Base-by-base conservation (phyloP, 108 stramenopile genomes). In the Conticribra weissflogii region DNA sequence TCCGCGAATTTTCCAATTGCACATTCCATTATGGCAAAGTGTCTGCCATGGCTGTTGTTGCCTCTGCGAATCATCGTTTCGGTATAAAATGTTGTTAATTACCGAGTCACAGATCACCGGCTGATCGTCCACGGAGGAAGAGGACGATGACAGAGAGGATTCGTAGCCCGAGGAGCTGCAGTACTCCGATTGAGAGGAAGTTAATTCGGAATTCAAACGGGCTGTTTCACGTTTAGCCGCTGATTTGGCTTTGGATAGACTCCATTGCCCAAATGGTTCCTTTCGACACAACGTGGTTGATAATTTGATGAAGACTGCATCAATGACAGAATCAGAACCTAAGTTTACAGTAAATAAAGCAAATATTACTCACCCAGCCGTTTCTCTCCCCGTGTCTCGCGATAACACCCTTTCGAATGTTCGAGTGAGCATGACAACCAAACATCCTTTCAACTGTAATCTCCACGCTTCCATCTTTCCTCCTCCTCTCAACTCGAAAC, bases 201-300 rank as follows among this genome's bases (percentile, higher is more conserved):
- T 36, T 25, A 17, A 46, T 15, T 51, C 25, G n/a, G 72, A 58
- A 69, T 84, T 84, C 54, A 89, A 52, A 49, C 77, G 68, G 27
- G 79, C 66, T 17, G 85, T 83, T 63, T 85, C 85, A 54, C 69
- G 63, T 33, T 64, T 70, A 1, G 88, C 93, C 0, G 84, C 53
- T 32, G 75, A 79, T 59, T 82, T 72, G 2, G 93, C 93, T 60
- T 94, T 94, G 2, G 61, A 63, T 51, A 94, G 60, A 45, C 78
- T 81, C 93, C 93, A 94, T 55, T 91, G 90, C 21, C 93, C 93
- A 86, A 91, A 94, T 22, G 88, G 88, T 66, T 94, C 93, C 36
- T 41, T 41, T 41, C 12, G 36, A 12, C n/a, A n/a, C n/a, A n/a
- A n/a, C n/a, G n/a, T n/a, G n/a, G n/a, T n/a, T n/a, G n/a, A n/a